Evolutionary conservation across 139 green algal species (phyloP).

Genomic region (Zygnema circumcarinatum): DNA sequence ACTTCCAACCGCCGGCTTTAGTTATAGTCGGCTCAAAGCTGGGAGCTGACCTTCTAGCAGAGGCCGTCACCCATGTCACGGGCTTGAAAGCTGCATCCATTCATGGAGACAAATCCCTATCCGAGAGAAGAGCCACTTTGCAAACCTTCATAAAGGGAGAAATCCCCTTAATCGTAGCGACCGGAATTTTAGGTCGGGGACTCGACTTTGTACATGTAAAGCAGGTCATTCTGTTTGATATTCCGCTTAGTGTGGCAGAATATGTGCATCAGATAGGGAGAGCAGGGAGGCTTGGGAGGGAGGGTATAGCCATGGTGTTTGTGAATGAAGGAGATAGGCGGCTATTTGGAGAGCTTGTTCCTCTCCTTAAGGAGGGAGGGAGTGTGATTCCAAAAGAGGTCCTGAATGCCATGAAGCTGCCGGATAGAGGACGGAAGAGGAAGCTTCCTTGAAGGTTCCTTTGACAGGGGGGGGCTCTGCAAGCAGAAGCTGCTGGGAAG

Average conservation of each 20-base stretch:
- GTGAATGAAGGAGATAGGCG: background rate
- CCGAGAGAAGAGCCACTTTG: background rate
- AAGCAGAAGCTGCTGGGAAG: too few species aligned
- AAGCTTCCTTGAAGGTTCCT: too few species aligned
- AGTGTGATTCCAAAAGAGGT: background rate
- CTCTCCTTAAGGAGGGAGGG: background rate
- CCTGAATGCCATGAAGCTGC: background rate
- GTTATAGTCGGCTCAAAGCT: slow-evolving; percentile 16
- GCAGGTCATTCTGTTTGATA: slow-evolving; percentile 41
- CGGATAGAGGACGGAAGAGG: background rate
- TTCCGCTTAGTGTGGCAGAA: slow-evolving; percentile 24
- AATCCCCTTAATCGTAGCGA: slow-evolving; percentile 20
- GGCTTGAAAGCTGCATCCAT: slow-evolving; percentile 21
- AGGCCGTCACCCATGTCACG: slow-evolving; percentile 11
- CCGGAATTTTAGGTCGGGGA: slow-evolving; percentile 20
- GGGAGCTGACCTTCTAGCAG: slow-evolving; percentile 17
- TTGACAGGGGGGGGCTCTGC: too few species aligned
- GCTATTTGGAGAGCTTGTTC: background rate
- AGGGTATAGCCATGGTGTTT: slow-evolving; percentile 26
- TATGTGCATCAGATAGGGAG: slow-evolving; percentile 42
- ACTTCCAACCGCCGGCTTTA: slow-evolving; percentile 30
- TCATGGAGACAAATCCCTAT: slow-evolving; percentile 9
- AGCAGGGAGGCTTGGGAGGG: background rate
- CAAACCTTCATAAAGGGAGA: slow-evolving; percentile 18
- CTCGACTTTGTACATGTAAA: slow-evolving; percentile 19